A percentile compares a stretch with the other conserved stretches of the same genome.
phyloP scores from a whole-genome alignment of 768 basidiomycete species.

The Calvatia gigantea region DNA sequence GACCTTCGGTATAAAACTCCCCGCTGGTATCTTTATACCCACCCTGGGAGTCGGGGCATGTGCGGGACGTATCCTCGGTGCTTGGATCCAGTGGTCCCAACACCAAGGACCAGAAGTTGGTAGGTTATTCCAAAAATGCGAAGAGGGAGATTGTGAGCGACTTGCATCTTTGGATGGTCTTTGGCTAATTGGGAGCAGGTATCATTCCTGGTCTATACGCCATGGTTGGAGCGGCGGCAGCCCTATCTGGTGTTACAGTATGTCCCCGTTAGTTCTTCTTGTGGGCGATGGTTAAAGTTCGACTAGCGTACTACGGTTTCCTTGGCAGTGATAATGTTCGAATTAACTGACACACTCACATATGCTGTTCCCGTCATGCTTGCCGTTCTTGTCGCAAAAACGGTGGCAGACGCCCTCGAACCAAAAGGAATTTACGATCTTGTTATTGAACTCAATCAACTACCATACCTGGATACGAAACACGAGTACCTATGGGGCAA shows the following conservation, averaged over 20 bases:
- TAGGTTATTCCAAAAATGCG: conserved; percentile 62
- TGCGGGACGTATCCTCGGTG: conserved; percentile 83
- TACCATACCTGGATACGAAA: conserved; percentile 92
- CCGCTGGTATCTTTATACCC: conserved; percentile 96
- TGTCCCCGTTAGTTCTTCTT: conserved; percentile 20
- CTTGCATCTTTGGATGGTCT: background rate
- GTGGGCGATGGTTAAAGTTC: background rate
- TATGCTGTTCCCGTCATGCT: conserved; percentile 92
- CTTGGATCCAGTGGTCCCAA: conserved; percentile 75
- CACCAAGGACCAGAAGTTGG: conserved; percentile 51
- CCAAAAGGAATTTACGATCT: conserved; percentile 97
- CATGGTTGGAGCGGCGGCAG: conserved; percentile 94
- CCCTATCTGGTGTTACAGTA: conserved; percentile 93
- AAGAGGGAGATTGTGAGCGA: conserved; percentile 58
- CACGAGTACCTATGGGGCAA: conserved; percentile 86
- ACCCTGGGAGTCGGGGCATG: conserved; percentile 94
- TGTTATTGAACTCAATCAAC: conserved; percentile 86
- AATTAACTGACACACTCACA: conserved; percentile 88
- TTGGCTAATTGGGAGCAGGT: conserved; percentile 25
- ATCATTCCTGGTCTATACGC: conserved; percentile 90
- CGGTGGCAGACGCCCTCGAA: conserved; percentile 82
- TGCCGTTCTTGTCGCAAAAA: conserved; percentile 85
- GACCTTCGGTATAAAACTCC: conserved; percentile 90
- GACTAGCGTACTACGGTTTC: conserved; percentile 82
- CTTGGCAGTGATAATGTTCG: conserved; percentile 94